Base-by-base conservation (phyloP, 1,139 yeast genomes). In the Suhomyces bribrorum region DNA sequence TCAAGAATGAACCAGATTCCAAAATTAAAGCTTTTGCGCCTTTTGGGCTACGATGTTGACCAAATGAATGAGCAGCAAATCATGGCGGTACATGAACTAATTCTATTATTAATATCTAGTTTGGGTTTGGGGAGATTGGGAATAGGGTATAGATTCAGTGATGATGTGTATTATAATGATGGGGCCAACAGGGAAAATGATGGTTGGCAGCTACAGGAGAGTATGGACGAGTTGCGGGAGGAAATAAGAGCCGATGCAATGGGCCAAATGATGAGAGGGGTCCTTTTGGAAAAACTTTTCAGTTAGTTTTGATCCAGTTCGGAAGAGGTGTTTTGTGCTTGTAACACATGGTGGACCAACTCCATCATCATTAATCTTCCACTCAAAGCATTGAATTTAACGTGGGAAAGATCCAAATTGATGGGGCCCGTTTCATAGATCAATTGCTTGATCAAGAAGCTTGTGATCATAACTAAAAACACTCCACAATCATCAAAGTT, bases 401-500 rank as follows among this genome's bases (percentile, higher is more conserved):
- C 50, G 7, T 51, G 45, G 2, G 51, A 40, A 29, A 68, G 49
- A 43, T 64, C 63, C 29, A 68, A 48, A 36, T 55, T 48, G 5
- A 66, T 50, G 1, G 36, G 32, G 3, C 35, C 45, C 1, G 35
- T 35, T 3, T 36, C 48, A 8, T 33, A 32, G 20, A 42, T 28
- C 29, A 50, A 31, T 24, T 34, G 43, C 12, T 59, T 50, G 4
- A 69, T 45, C 41, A 71, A 53, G 39, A 52, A 56, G 40, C 73
- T 64, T 7, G 75, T 60, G 15, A 64, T 60, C 76, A 71, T 70
- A 20, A 69, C 53, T 33, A 68, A 51, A 45, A 57, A 69, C 5
- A 72, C 70, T 0, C 77, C 77, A 49, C 77, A 72, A 49, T 72
- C 77, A 47, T 71, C 76, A 33, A 65, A 69, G 45, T 72, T 72